Evolutionary conservation across 768 basidiomycete species (phyloP), one percentile per base, ranked within the genome.

Genomic region (Russula olivacea): DNA sequence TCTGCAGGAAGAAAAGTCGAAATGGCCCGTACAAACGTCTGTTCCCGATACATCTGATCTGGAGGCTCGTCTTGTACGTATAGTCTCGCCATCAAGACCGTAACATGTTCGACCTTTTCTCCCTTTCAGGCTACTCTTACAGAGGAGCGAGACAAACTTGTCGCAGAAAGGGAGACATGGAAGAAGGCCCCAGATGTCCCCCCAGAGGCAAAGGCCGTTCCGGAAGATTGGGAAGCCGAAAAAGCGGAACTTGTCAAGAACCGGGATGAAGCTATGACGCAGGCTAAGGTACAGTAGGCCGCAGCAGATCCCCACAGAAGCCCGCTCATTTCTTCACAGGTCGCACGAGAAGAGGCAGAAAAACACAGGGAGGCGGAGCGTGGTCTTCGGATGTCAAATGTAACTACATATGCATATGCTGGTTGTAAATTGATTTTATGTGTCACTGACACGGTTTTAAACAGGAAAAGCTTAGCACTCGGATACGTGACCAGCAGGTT

Each of bases 81-180:
- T 28, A 28, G 34, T 50, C 28, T n/a, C 6, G 12, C 4, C 54
- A 23, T 34, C 4, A 7, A 25, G 9, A 15, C 10, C 9, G 28
- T 19, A 1, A 7, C 28, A 14, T 32, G 17, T 43, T 45, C 52
- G 17, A 54, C 40, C 21, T 2, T 25, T 23, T 17, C 3, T 25
- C 23, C 7, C 12, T 47, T 1, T 38, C 28, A 89, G 87, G 75
- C 80, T 56, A 66, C 77, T 51, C 71, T 90, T 30, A 77, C 73
- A 58, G 77, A 79, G 49, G 85, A 92, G 72, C 78, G 83, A 55
- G 87, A 89, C 68, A 78, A 75, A 55, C 73, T 91, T 19, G 74
- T 86, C 30, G 78, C 77, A 0, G 87, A 88, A 69, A 88, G 84
- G 69, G 79, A 80, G 60, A 73, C 74, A 23, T 79, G 71, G 79